A percentile compares a stretch with the other conserved stretches of the same genome.
Conservation (phyloP, 768 basidiomycete genomes). For the Suillus occidentalis region DNA sequence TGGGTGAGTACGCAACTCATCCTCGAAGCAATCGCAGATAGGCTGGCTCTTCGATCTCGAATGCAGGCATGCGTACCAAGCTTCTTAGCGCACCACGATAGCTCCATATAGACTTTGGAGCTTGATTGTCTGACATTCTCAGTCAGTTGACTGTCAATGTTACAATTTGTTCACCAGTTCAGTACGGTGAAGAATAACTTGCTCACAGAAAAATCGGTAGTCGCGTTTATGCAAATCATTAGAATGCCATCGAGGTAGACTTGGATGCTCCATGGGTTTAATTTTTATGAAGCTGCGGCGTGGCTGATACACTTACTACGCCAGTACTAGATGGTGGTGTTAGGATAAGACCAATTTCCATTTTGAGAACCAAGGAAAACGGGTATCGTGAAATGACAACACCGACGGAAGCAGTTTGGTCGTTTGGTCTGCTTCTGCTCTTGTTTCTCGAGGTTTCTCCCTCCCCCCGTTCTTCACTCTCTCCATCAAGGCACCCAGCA, state of each 20-base stretch:
- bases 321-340: background rate
- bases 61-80: background rate
- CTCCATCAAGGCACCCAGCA: conserved; percentile 3
- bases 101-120: background rate
- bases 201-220: background rate
- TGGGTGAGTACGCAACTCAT: background rate
- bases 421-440: conserved; percentile 8
- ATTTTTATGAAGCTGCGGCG: background rate
- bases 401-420: conserved; percentile 8
- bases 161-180: background rate
- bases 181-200: background rate
- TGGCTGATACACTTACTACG: background rate
- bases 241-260: background rate
- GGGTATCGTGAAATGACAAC: conserved; percentile 3
- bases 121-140: background rate
- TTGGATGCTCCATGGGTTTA: background rate
- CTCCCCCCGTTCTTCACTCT: background rate
- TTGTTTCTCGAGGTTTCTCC: conserved; percentile 7
- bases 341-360: conserved; percentile 5
- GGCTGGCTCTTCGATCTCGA: background rate
- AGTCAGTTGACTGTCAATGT: background rate
- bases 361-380: conserved; percentile 7
- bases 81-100: background rate
- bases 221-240: background rate
- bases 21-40: background rate